Percentiles rank a stretch among this genome's conserved stretches.
These are phyloP conservation scores for Crepidotus variabilis DNA, from an alignment of 768 basidiomycete species.

Conservation along the genomic window DNA sequence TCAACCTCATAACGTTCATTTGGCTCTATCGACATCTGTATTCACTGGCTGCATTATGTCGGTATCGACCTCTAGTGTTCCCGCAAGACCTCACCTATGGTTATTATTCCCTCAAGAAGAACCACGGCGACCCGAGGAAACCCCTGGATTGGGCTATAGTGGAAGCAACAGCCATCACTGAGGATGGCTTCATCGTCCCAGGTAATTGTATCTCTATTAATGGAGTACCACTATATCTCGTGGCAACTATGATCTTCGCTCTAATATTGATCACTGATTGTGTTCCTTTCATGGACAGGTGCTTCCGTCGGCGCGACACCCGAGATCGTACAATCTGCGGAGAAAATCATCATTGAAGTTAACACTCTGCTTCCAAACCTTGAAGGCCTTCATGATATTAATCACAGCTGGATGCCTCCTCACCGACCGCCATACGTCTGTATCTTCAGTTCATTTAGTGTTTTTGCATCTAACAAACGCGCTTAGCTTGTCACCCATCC, in stretches of 20 bases:
- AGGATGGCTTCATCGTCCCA: conserved; percentile 44
- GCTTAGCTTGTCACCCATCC: conserved; percentile 37
- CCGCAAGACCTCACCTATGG: conserved; percentile 47
- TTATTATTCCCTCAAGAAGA: conserved; percentile 40
- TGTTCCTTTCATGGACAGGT: conserved; percentile 16
- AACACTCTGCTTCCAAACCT: conserved; percentile 44
- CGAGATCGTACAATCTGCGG: conserved; percentile 43
- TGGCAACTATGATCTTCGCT: too few species aligned
- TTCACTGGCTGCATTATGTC: background rate
- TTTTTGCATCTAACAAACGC: background rate
- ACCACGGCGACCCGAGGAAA: conserved; percentile 39
- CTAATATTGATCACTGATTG: background rate
- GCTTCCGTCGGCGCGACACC: conserved; percentile 46
- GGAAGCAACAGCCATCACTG: conserved; percentile 46
- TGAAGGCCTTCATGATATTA: conserved; percentile 47
- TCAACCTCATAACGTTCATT: too few species aligned
- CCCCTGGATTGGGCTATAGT: conserved; percentile 48
- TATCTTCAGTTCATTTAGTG: conserved; percentile 4
- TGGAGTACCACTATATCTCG: background rate
- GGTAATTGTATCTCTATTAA: conserved; percentile 14
- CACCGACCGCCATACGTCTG: conserved; percentile 38
- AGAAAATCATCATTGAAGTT: conserved; percentile 48
- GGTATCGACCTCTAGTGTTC: conserved; percentile 32
- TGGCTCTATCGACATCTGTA: background rate
- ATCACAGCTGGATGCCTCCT: conserved; percentile 39